Evolutionary conservation across 78 protist genomes (phyloP), one percentile per base, ranked within the genome.

Genomic region (Chrysochromulina parva): DNA sequence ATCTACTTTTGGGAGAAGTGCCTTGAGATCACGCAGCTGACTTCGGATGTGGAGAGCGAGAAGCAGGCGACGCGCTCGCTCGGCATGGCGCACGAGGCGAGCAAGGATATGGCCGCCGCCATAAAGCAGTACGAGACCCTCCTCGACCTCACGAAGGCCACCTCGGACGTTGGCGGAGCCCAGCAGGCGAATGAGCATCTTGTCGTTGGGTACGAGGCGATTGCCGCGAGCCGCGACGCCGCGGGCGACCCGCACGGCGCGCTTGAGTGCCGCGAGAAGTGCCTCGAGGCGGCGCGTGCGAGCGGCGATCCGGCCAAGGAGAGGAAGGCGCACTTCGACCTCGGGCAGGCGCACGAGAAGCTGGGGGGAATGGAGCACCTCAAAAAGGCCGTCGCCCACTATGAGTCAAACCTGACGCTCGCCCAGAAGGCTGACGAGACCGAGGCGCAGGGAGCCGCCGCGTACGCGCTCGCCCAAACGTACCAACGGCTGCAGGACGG

Each of bases 1-100:
- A 14, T 80, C 65, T 54, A 80, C 52, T 80, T 80, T 48, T 54
- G 65, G 47, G 87, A 80, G 66, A 52, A 80, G 66, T 80, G 87
- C 66, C 47, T n/a, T 1, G 87, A 80, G 67, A 55, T 80, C 52
- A 0, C 66, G 0, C 3, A 28, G 16, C 65, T 80, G 16, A 54
- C 62, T 14, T 47, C 52, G 5, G 87, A 80, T 53, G 22, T 24
- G 28, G 67, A 52, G n/a, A 17, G 60, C 47, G 87, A 80, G 65
- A 3, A 1, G 50, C 4, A 52, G 11, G 65, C 87, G 7, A 26
- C 6, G 24, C 60, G 60, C 67, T 5, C 55, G 47, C 87, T 80
- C 24, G 87, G 87, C 52, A 17, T 55, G 53, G 65, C 67, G 60
- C 87, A 80, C 65, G 66, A 80, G 50, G 17, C 3, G 87, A 47